Evolutionary conservation across 2,329 filamentous ascomycete genomes (phyloP).

Genomic region (Bimuria novae-zelandiae): DNA sequence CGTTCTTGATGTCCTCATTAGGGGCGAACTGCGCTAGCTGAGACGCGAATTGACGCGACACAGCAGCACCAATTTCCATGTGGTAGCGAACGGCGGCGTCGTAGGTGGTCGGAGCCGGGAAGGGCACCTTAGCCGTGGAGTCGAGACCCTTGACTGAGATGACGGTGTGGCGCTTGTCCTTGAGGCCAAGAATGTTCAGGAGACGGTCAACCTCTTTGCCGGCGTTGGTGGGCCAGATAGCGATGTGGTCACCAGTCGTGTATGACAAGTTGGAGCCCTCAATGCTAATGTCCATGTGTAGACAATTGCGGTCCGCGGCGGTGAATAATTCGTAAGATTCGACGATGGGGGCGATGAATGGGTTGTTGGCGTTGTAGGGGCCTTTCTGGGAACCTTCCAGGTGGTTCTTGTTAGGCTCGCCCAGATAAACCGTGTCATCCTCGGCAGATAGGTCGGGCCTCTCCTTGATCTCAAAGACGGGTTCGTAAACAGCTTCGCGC

Average conservation of each 20-base stretch:
- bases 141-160: conserved; percentile 90
- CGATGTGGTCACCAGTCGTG: conserved; percentile 96
- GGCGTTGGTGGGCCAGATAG: conserved; percentile 94
- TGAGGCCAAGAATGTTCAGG: conserved; percentile 75
- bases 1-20: conserved; percentile 79
- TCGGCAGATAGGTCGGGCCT: conserved; percentile 74
- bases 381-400: conserved; percentile 82
- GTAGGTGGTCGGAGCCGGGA: conserved; percentile 95
- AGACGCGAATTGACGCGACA: conserved; percentile 93
- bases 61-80: conserved; percentile 92
- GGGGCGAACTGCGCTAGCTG: conserved; percentile 89
- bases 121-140: conserved; percentile 94
- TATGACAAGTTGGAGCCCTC: conserved; percentile 88
- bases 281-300: conserved; percentile 95
- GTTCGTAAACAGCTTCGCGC: conserved; percentile 94
- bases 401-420: conserved; percentile 95
- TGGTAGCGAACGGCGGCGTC: conserved; percentile 93
- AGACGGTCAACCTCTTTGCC: conserved; percentile 92
- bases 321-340: conserved; percentile 92
- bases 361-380: conserved; percentile 95
- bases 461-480: conserved; percentile 82
- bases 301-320: conserved; percentile 87
- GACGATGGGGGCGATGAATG: conserved; percentile 90
- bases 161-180: conserved; percentile 77
- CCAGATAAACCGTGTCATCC: conserved; percentile 83